These are phyloP conservation scores for Myriosclerotinia scirpicola DNA, from an alignment of 2,329 filamentous ascomycete species.

Conservation along the genomic window DNA sequence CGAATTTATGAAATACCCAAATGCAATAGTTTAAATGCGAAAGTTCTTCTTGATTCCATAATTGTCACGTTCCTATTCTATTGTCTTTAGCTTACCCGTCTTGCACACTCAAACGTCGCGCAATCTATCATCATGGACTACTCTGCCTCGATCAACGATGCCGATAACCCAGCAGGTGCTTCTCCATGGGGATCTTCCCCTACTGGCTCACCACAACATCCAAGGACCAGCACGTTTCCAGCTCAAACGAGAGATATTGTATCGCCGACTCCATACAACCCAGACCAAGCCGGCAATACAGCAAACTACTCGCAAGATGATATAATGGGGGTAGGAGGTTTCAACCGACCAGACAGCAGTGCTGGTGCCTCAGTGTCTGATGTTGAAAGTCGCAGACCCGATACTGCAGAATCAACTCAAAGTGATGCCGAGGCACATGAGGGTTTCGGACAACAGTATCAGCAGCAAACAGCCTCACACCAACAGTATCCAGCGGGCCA, in stretches of 20 bases:
- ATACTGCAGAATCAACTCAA: slow-evolving; percentile 36
- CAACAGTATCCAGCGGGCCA: slow-evolving; percentile 41
- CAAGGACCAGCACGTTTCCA: slow-evolving; percentile 34
- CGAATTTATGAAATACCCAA: slow-evolving; percentile 18
- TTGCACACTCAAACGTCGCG: slow-evolving; percentile 25
- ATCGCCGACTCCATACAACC: slow-evolving; percentile 37
- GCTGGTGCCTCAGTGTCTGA: slow-evolving; percentile 35
- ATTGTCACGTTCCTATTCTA: slow-evolving; percentile 20
- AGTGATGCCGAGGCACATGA: slow-evolving; percentile 38
- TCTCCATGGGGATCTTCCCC: slow-evolving; percentile 59
- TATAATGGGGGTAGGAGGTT: slow-evolving; percentile 31
- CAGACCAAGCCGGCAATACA: slow-evolving; percentile 28
- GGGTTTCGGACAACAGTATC: slow-evolving; percentile 40
- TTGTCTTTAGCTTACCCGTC: slow-evolving; percentile 13
- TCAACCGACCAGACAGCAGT: slow-evolving; percentile 36
- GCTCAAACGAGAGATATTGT: slow-evolving; percentile 29
- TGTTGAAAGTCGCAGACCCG: slow-evolving; percentile 36
- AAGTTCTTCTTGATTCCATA: slow-evolving; percentile 12
- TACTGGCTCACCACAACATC: slow-evolving; percentile 37
- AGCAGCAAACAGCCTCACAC: slow-evolving; percentile 28
- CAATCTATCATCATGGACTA: slow-evolving; percentile 59
- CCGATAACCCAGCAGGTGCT: slow-evolving; percentile 55
- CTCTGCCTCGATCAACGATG: slow-evolving; percentile 56
- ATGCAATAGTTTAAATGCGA: slow-evolving; percentile 1
- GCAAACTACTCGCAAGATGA: slow-evolving; percentile 37